Evolutionary conservation across 2,329 filamentous ascomycete genomes (phyloP).

Genomic region (Apiospora marii): DNA sequence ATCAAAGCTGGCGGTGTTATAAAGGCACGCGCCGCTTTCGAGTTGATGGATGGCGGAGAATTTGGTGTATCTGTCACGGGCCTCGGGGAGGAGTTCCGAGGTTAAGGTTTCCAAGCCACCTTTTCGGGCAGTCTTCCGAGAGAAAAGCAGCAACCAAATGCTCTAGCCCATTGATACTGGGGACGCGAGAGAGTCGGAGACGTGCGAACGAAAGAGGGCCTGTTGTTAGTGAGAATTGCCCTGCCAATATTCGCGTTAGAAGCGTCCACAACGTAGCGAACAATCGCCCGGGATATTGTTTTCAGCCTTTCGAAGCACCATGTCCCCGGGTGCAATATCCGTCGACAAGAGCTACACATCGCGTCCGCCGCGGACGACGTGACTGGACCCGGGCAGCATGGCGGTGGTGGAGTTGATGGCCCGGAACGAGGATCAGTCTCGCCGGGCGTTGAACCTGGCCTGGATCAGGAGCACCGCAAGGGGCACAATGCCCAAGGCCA

Average conservation of each 20-base stretch:
- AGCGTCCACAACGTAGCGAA: conserved; percentile 50
- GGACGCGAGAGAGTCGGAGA: conserved; percentile 66
- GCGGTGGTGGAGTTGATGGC: conserved; percentile 57
- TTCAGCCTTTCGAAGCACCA: conserved; percentile 54
- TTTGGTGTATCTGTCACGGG: conserved; percentile 13
- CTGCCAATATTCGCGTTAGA: conserved; percentile 52
- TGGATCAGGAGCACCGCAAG: conserved; percentile 56
- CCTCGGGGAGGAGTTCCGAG: conserved; percentile 31
- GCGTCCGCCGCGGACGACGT: conserved; percentile 54
- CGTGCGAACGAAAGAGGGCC: conserved; percentile 66
- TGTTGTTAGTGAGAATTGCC: conserved; percentile 51
- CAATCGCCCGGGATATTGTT: conserved; percentile 58
- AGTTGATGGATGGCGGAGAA: conserved; percentile 34
- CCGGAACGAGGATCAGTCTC: conserved; percentile 55
- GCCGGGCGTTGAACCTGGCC: conserved; percentile 54
- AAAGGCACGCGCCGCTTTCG: conserved; percentile 44
- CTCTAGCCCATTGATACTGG: too few species aligned
- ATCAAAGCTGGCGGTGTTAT: conserved; percentile 54
- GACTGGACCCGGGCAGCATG: conserved; percentile 51
- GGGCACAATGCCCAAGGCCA: conserved; percentile 54
- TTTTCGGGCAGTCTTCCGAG: background rate
- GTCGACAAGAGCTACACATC: conserved; percentile 47
- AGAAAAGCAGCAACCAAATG: background rate
- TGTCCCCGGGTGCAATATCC: conserved; percentile 54
- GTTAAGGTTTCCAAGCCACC: background rate